Evolutionary conservation across 164 flowering plant species (phyloP).

Genomic region (Annona cherimola): DNA sequence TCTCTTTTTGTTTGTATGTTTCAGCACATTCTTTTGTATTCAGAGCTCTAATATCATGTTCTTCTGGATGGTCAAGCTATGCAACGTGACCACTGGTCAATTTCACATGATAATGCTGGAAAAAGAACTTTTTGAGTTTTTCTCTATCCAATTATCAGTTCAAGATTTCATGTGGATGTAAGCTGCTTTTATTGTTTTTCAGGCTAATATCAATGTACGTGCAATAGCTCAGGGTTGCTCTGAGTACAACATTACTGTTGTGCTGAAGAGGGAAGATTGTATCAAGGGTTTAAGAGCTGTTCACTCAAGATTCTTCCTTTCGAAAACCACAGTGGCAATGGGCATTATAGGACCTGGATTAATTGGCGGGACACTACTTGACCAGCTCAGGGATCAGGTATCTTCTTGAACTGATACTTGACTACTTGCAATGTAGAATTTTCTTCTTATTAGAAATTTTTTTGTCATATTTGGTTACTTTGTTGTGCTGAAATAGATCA

Average conservation of each 20-base stretch:
- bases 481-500: too few relatives aligned
- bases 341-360: constrained; percentile 93
- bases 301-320: constrained; percentile 83
- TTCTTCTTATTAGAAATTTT: not conserved
- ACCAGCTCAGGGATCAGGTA: constrained; percentile 91
- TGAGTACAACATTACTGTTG: constrained; percentile 90
- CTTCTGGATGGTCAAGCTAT: not conserved
- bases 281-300: constrained; percentile 75
- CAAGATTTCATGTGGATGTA: not conserved
- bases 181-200: constrained; percentile 20
- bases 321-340: constrained; percentile 83
- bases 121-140: not conserved
- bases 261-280: constrained; percentile 85
- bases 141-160: not conserved
- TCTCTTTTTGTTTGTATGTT: not conserved
- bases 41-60: not conserved
- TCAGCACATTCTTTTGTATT: not conserved
- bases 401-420: constrained; percentile 1
- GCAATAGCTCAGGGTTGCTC: constrained; percentile 99
- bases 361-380: constrained; percentile 83
- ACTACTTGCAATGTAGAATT: not conserved
- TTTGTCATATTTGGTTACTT: not conserved
- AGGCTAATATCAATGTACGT: constrained; percentile 87
- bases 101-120: too few relatives aligned
- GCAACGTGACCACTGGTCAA: not conserved